Conservation (phyloP, 2,329 filamentous ascomycete genomes). For the Penicillium thymicola region DNA sequence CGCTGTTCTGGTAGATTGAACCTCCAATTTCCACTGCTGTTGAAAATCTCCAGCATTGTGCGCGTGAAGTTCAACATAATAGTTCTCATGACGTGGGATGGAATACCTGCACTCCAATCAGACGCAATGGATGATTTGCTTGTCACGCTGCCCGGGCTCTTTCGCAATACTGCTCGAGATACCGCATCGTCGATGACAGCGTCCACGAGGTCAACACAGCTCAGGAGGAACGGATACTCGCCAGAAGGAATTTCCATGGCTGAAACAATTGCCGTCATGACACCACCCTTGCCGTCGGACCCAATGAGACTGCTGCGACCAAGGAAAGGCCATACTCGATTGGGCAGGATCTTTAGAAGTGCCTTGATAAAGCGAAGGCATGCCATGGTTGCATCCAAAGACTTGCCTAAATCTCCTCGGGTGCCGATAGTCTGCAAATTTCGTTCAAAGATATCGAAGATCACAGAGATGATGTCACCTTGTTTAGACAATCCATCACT, state of each 20-base stretch:
- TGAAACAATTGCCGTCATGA: conserved; percentile 75
- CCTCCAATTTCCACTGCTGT: conserved; percentile 82
- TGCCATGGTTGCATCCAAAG: conserved; percentile 65
- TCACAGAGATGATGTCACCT: conserved; percentile 71
- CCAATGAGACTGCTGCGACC: conserved; percentile 76
- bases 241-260: conserved; percentile 74
- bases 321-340: conserved; percentile 86
- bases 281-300: conserved; percentile 70
- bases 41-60: conserved; percentile 76
- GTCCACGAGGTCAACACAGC: conserved; percentile 70
- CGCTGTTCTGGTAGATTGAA: conserved; percentile 68
- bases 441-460: conserved; percentile 81
- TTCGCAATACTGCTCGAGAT: conserved; percentile 48
- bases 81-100: conserved; percentile 71
- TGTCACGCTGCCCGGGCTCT: conserved; percentile 32
- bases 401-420: conserved; percentile 61
- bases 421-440: conserved; percentile 52
- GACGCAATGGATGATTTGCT: conserved; percentile 31
- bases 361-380: conserved; percentile 78
- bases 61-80: conserved; percentile 71
- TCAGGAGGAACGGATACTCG: conserved; percentile 72
- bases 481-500: conserved; percentile 48
- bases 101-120: conserved; percentile 65
- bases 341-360: conserved; percentile 68
- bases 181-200: conserved; percentile 73